A percentile compares a stretch with the other conserved stretches of the same genome.
phyloP scores from a whole-genome alignment of 2,329 filamentous ascomycete species.

The Penicillium sp. region DNA sequence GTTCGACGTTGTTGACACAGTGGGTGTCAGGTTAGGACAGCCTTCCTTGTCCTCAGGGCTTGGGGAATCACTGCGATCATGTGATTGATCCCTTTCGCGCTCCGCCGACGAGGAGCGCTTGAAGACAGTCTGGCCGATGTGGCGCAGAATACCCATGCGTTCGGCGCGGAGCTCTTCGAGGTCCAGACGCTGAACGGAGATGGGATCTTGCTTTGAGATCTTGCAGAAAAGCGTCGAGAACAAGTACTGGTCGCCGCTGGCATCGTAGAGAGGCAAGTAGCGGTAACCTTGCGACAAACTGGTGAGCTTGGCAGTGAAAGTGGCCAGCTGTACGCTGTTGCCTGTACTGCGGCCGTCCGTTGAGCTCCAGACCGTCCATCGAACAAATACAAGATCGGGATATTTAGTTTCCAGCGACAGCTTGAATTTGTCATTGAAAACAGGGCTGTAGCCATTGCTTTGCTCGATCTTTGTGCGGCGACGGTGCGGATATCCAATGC shows the following conservation, averaged over 20 bases:
- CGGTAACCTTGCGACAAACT: constrained; percentile 90
- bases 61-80: constrained; percentile 28
- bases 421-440: constrained; percentile 75
- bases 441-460: constrained; percentile 90
- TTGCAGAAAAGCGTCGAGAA: constrained; percentile 94
- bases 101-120: constrained; percentile 43
- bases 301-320: constrained; percentile 87
- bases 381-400: constrained; percentile 87
- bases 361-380: constrained; percentile 87
- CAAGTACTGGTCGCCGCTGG: constrained; percentile 85
- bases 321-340: constrained; percentile 67
- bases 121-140: constrained; percentile 46
- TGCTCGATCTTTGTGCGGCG: constrained; percentile 75
- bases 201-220: constrained; percentile 63
- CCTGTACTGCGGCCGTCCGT: constrained; percentile 69
- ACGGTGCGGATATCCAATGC: constrained; percentile 69
- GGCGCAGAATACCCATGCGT: constrained; percentile 41
- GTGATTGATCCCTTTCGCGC: constrained; percentile 32
- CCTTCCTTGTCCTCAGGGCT: constrained; percentile 34
- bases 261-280: constrained; percentile 83
- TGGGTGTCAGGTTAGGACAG: constrained; percentile 37
- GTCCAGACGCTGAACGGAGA: constrained; percentile 42
- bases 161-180: constrained; percentile 41
- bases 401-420: constrained; percentile 90
- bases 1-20: constrained; percentile 36